Percentiles rank a stretch among this genome's conserved stretches.
phyloP scores from a whole-genome alignment of 768 basidiomycete genomes.

The Lentinula aciculospora region DNA sequence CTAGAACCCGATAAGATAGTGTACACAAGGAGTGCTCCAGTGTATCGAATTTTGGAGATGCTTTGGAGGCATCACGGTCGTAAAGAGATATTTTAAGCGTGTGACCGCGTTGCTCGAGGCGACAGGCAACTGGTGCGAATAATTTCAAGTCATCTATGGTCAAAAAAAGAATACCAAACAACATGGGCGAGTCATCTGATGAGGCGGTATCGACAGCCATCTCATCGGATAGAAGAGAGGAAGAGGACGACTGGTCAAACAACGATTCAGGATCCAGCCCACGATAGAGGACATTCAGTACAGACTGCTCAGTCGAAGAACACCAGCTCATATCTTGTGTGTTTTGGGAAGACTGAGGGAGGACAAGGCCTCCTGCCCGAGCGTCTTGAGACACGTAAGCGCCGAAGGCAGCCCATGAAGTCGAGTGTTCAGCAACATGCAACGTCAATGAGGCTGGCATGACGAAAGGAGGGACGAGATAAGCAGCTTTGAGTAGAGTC shows the following conservation, averaged over 20 bases:
- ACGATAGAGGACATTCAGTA: slow-evolving; percentile 3
- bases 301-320: slow-evolving; percentile 9
- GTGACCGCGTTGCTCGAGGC: slow-evolving; percentile 23
- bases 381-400: slow-evolving; percentile 13
- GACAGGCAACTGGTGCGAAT: slow-evolving; percentile 30
- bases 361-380: slow-evolving; percentile 13
- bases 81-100: slow-evolving; percentile 26
- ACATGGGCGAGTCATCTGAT: slow-evolving; percentile 11
- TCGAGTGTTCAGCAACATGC: slow-evolving; percentile 11
- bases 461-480: slow-evolving; percentile 60
- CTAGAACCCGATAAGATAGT: slow-evolving; percentile 12
- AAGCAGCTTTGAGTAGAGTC: slow-evolving; percentile 33
- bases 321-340: slow-evolving; percentile 4
- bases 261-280: slow-evolving; percentile 1
- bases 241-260: slow-evolving; percentile 9
- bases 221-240: not conserved
- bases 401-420: slow-evolving; percentile 20
- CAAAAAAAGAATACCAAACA: slow-evolving; percentile 31
- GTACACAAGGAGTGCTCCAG: slow-evolving; percentile 7
- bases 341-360: slow-evolving; percentile 1
- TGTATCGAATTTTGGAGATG: not conserved
- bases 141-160: slow-evolving; percentile 23
- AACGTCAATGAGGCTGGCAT: slow-evolving; percentile 27
- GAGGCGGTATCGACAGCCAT: not conserved
- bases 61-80: slow-evolving; percentile 5